phyloP scores from a whole-genome alignment of 2,329 filamentous ascomycete species.

The Colletotrichum neosansevieriae region DNA sequence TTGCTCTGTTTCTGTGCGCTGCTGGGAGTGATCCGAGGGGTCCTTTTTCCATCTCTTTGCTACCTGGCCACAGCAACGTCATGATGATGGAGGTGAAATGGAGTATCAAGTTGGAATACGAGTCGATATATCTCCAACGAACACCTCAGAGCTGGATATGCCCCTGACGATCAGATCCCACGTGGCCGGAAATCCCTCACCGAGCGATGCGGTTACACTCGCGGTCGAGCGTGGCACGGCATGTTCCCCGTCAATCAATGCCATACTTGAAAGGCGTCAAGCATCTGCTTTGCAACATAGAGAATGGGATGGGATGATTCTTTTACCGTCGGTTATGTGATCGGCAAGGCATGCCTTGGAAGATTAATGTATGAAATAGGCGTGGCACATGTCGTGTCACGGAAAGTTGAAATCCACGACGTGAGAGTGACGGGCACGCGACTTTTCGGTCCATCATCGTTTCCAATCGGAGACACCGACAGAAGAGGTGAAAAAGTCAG shows the following conservation, averaged over 20 bases:
- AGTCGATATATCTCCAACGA: background rate
- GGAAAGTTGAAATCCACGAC: background rate
- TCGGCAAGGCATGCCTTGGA: slow-evolving; percentile 7
- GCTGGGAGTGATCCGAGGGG: background rate
- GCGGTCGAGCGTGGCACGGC: slow-evolving; percentile 2
- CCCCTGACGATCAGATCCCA: background rate
- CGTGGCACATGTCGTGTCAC: slow-evolving; percentile 2
- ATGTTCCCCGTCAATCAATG: slow-evolving; percentile 11
- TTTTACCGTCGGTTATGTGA: background rate
- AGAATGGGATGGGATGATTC: background rate
- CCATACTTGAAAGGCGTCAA: slow-evolving; percentile 11
- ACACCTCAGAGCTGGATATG: background rate
- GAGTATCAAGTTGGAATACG: slow-evolving; percentile 12
- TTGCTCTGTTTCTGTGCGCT: background rate
- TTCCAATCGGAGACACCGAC: background rate
- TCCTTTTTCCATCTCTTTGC: background rate
- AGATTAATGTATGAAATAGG: background rate
- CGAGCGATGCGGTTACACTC: background rate
- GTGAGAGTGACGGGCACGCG: background rate
- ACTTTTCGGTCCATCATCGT: background rate
- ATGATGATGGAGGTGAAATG: background rate
- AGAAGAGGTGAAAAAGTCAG: background rate
- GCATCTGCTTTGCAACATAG: background rate
- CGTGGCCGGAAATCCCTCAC: background rate
- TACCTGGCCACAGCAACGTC: background rate